Conservation (phyloP, 2,329 filamentous ascomycete species). For the Penicillium sp. region DNA sequence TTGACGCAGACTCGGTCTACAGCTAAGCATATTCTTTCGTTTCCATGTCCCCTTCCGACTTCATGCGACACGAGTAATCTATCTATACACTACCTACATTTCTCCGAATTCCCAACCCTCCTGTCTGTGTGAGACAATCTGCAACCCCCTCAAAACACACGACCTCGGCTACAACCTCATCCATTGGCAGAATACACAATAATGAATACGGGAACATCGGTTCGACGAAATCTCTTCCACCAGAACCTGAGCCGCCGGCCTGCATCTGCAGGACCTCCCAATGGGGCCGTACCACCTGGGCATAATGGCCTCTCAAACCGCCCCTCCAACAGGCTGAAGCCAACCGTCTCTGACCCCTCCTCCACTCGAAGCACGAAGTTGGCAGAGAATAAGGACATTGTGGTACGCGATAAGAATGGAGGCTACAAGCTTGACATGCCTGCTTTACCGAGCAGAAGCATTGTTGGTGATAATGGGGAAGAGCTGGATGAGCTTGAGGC, state of each 20-base stretch:
- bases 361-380: constrained; percentile 19
- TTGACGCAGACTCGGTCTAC: neutral
- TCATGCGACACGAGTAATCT: neutral
- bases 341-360: constrained; percentile 21
- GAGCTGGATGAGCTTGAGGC: constrained; percentile 49
- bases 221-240: constrained; percentile 48
- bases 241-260: constrained; percentile 45
- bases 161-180: neutral
- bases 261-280: constrained; percentile 31
- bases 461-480: constrained; percentile 40
- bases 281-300: constrained; percentile 15
- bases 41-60: neutral
- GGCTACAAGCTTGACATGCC: constrained; percentile 50
- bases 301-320: constrained; percentile 21
- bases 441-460: constrained; percentile 35
- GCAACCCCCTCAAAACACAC: neutral
- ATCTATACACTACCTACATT: neutral
- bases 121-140: neutral
- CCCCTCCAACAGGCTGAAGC: constrained; percentile 24
- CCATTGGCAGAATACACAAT: neutral
- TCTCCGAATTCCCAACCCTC: neutral
- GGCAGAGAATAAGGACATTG: constrained; percentile 47
- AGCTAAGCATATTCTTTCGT: neutral
- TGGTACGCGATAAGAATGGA: constrained; percentile 51
- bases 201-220: constrained; percentile 32